A percentile compares a stretch with the other conserved stretches of the same genome.
Evolutionary conservation across 2,329 filamentous ascomycete species (phyloP).

Genomic region (Cryphonectria nitschkei): DNA sequence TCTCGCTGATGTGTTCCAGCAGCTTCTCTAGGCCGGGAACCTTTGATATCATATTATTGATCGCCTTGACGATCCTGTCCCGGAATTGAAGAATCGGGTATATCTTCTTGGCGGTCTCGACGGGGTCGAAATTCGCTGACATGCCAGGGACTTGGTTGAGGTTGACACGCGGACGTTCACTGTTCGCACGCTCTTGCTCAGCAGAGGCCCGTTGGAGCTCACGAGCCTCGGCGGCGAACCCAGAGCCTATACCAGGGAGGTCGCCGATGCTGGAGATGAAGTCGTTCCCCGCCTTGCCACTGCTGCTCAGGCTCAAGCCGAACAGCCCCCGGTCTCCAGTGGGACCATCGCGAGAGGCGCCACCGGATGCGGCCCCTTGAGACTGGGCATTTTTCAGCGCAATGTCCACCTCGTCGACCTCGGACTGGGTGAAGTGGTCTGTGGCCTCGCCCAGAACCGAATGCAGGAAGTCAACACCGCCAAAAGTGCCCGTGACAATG

Average conservation of each 20-base stretch:
- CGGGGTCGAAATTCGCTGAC: constrained; percentile 75
- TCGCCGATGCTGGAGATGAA: constrained; percentile 76
- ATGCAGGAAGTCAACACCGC: constrained; percentile 82
- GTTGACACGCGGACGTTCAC: constrained; percentile 46
- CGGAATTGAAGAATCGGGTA: constrained; percentile 94
- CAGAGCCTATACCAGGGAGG: constrained; percentile 71
- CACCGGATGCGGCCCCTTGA: constrained; percentile 35
- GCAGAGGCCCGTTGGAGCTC: constrained; percentile 64
- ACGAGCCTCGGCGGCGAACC: constrained; percentile 68
- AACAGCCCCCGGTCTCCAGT: constrained; percentile 39
- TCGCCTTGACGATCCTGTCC: constrained; percentile 88
- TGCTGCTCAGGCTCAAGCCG: constrained; percentile 39
- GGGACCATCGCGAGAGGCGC: constrained; percentile 31
- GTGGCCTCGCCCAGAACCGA: constrained; percentile 77
- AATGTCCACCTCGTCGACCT: constrained; percentile 79
- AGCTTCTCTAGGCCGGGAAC: constrained; percentile 87
- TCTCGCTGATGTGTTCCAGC: constrained; percentile 94
- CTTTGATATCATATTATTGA: constrained; percentile 85
- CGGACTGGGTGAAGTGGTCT: constrained; percentile 83
- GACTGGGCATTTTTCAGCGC: constrained; percentile 70
- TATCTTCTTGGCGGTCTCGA: constrained; percentile 78
- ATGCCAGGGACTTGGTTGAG: constrained; percentile 71
- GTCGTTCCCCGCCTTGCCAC: constrained; percentile 44
- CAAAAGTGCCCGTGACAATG: constrained; percentile 74
- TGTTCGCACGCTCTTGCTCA: constrained; percentile 65